These are phyloP conservation scores for Eutrema japonicum DNA, from an alignment of 345 rosid genomes.

Conservation along the genomic window DNA sequence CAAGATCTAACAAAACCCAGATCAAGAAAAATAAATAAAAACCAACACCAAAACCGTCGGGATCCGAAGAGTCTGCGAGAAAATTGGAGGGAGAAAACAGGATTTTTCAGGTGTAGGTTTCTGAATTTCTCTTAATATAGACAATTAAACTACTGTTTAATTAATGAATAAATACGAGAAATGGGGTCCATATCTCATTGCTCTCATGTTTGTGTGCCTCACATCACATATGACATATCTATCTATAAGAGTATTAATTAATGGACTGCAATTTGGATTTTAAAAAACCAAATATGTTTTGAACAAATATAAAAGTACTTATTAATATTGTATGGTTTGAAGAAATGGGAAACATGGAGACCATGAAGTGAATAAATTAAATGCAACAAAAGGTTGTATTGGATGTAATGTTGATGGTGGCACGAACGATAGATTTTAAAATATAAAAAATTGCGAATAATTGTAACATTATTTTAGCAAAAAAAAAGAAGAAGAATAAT, in stretches of 20 bases:
- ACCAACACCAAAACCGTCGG: constrained; percentile 30
- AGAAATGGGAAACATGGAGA: constrained; percentile 40
- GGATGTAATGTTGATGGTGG: constrained; percentile 41
- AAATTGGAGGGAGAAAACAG: constrained; percentile 34
- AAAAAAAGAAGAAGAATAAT: too few species aligned
- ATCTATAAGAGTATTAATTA: constrained; percentile 21
- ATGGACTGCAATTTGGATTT: constrained; percentile 4
- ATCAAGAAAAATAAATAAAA: background rate
- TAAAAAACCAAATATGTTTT: background rate
- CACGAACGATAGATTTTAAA: constrained; percentile 34
- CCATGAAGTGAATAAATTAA: constrained; percentile 40
- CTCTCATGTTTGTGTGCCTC: constrained; percentile 44
- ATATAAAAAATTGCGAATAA: constrained; percentile 28
- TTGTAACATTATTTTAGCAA: constrained; percentile 17
- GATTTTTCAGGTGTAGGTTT: constrained; percentile 41
- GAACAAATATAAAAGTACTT: constrained; percentile 6
- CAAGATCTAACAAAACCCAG: constrained; percentile 35
- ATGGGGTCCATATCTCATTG: constrained; percentile 34
- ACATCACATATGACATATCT: constrained; percentile 11
- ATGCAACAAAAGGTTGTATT: background rate
- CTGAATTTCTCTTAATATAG: constrained; percentile 43
- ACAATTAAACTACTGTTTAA: constrained; percentile 30
- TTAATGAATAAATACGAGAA: constrained; percentile 15
- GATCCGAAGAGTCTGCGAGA: constrained; percentile 32
- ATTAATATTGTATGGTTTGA: background rate